Base-by-base conservation (phyloP, 306 rosid genomes). In the Prunus mume region DNA sequence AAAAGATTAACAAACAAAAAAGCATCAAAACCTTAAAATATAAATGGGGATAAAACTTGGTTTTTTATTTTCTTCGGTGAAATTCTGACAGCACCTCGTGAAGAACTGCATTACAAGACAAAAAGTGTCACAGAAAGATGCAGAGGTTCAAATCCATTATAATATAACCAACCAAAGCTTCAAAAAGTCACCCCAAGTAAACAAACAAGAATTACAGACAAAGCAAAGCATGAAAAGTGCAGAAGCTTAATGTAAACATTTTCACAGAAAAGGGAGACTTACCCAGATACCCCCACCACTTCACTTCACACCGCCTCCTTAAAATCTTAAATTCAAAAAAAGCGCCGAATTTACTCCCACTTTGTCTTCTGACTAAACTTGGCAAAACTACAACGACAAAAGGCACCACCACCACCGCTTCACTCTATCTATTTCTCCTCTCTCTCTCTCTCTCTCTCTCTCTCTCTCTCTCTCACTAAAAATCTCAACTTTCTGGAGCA, bases 51-150 rank as follows among this genome's bases (percentile, higher is more conserved):
- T 84, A 84, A 90, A 88, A 83, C 72, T 67, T 25, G 79, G 62
- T 45, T 78, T 77, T 80, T 81, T 69, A 62, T 76, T 27, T 72
- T 67, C 45, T 74, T 65, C 73, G 55, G 62, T 45, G 32, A 91
- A 82, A 70, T 69, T 89, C 99, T 91, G 99, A 96, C 99, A 96
- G 34, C 72, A 73, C 85, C 99, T 91, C 99, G 98, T 96, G 99
- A 92, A 86, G 84, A 89, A 89, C 86, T 86, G 92, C 86, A 84
- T 96, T 96, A 92, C 77, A 89, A n/a, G 99, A 96, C 99, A 92
- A 96, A 89, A 88, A 85, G 85, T 76, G 93, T 82, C 90, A 82
- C 88, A 89, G 86, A 89, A 86, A 84, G 80, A 83, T 71, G 76
- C 91, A 89, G 88, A 85, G 80, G 19, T 66, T 78, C 75, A 80